A percentile compares a stretch with the other conserved stretches of the same genome.
These are phyloP conservation scores for Cercospora berteroae DNA, from an alignment of 2,329 filamentous ascomycete species.

Conservation along the genomic window DNA sequence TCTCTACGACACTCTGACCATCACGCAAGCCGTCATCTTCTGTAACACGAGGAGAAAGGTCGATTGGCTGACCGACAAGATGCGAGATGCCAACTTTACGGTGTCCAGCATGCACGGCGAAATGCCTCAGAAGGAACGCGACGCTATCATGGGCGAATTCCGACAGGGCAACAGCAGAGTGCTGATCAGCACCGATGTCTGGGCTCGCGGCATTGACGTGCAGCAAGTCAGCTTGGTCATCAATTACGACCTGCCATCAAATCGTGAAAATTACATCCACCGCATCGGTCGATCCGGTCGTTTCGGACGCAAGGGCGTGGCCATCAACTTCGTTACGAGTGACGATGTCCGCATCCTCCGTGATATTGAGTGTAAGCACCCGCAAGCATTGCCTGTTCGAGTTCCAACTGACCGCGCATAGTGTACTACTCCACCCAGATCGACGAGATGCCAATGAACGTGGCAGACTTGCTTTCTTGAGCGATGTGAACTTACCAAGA, in stretches of 20 bases:
- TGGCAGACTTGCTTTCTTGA: slow-evolving; percentile 41
- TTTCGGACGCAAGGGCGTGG: slow-evolving; percentile 96
- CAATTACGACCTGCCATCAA: slow-evolving; percentile 97
- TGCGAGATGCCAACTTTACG: slow-evolving; percentile 98
- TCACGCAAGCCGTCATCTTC: slow-evolving; percentile 98
- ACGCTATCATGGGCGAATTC: slow-evolving; percentile 99
- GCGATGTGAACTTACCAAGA: neutral
- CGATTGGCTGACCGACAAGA: slow-evolving; percentile 98
- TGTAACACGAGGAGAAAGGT: slow-evolving; percentile 99
- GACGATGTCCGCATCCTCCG: slow-evolving; percentile 96
- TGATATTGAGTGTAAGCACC: slow-evolving; percentile 79
- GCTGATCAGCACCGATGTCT: slow-evolving; percentile 94
- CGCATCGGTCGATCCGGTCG: slow-evolving; percentile 92
- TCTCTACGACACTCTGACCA: slow-evolving; percentile 96
- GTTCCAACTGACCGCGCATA: slow-evolving; percentile 36
- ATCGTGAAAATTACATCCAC: slow-evolving; percentile 99
- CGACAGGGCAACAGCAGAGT: slow-evolving; percentile 94
- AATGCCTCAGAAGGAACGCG: slow-evolving; percentile 97
- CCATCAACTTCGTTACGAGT: slow-evolving; percentile 98
- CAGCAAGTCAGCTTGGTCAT: slow-evolving; percentile 98
- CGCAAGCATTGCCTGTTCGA: slow-evolving; percentile 24
- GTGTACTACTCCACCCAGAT: slow-evolving; percentile 97
- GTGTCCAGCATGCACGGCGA: slow-evolving; percentile 99
- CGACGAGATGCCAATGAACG: slow-evolving; percentile 98
- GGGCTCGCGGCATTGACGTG: slow-evolving; percentile 97